phyloP scores from a whole-genome alignment of 345 rosid genomes.

The Erucastrum elatum region DNA sequence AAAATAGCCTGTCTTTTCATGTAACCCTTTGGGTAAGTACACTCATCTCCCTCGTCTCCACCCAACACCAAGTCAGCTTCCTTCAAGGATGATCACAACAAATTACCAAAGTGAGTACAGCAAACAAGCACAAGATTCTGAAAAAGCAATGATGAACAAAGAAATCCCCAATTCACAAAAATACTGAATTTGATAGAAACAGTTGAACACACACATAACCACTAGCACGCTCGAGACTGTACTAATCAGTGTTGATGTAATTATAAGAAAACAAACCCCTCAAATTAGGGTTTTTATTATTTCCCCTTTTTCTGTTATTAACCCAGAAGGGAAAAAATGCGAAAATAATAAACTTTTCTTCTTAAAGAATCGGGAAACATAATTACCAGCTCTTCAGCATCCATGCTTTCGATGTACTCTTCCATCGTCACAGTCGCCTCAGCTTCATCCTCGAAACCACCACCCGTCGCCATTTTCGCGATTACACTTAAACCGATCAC shows the following conservation, averaged over 20 bases:
- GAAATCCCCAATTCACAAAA: neutral
- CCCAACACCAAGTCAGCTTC: constrained; percentile 96
- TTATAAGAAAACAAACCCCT: neutral
- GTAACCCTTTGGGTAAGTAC: constrained; percentile 82
- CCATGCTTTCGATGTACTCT: constrained; percentile 79
- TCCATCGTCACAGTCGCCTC: constrained; percentile 69
- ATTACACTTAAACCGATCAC: neutral
- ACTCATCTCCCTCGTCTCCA: constrained; percentile 93
- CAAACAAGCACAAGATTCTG: neutral
- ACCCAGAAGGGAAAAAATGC: no score
- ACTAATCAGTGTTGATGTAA: neutral
- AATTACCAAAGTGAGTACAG: no score
- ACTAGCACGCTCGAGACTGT: constrained; percentile 12
- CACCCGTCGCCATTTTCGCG: constrained; percentile 56
- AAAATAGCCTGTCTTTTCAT: constrained; percentile 94
- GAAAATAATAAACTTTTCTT: no score
- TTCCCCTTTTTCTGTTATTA: no score
- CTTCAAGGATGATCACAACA: constrained; percentile 42
- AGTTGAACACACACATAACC: neutral
- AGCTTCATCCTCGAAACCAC: constrained; percentile 61
- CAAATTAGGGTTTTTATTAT: neutral
- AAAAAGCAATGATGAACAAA: neutral
- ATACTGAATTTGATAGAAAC: neutral
- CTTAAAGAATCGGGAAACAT: no score
- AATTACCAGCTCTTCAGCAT: constrained; percentile 89